Percentiles rank a stretch among this genome's conserved stretches.
These are phyloP conservation scores for Alternaria sp. DNA, from an alignment of 2,329 filamentous ascomycete genomes.

Conservation along the genomic window DNA sequence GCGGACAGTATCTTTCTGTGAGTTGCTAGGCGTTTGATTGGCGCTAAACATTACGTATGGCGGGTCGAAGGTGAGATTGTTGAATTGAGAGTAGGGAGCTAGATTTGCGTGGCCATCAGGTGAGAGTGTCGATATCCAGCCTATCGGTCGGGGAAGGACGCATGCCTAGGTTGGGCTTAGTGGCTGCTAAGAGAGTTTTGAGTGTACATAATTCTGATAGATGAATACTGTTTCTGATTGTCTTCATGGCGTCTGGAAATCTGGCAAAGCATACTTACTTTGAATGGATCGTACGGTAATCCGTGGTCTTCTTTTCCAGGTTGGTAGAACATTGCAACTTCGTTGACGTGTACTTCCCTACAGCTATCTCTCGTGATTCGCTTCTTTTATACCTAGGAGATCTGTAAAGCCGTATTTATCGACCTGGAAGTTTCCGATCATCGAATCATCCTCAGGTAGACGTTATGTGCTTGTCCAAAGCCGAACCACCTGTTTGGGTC, in stretches of 20 bases:
- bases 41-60: slow-evolving; percentile 69
- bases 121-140: slow-evolving; percentile 68
- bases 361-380: background rate
- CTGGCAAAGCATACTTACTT: slow-evolving; percentile 45
- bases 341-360: background rate
- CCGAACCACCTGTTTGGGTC: background rate
- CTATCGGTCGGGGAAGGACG: slow-evolving; percentile 68
- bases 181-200: background rate
- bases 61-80: slow-evolving; percentile 69
- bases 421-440: background rate
- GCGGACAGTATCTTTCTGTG: slow-evolving; percentile 64
- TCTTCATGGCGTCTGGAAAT: background rate
- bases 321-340: slow-evolving; percentile 59
- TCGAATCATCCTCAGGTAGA: background rate
- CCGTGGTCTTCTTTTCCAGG: slow-evolving; percentile 62
- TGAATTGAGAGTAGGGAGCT: slow-evolving; percentile 69
- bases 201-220: background rate
- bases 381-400: background rate
- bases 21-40: slow-evolving; percentile 60
- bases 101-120: slow-evolving; percentile 60
- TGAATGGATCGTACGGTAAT: slow-evolving; percentile 64
- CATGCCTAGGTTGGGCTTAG: slow-evolving; percentile 54
- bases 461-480: background rate
- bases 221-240: background rate
- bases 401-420: background rate